These are phyloP conservation scores for Erythrophleum ivorense DNA, from an alignment of 331 rosid species.

Conservation along the genomic window DNA sequence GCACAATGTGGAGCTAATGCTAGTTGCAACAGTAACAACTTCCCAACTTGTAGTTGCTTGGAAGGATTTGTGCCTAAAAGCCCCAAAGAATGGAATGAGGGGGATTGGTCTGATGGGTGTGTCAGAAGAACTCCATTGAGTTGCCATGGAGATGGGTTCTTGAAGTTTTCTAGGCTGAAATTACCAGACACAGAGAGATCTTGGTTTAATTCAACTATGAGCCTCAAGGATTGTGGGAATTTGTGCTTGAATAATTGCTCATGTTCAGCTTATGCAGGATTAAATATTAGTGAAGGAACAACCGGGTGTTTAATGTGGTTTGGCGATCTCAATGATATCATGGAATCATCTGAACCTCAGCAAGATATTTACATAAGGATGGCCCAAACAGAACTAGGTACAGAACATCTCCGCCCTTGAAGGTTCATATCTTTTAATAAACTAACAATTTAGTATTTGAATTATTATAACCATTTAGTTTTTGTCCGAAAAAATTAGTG, in stretches of 20 bases:
- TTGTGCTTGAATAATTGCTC: conserved; percentile 40
- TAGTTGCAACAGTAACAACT: neutral
- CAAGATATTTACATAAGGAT: conserved; percentile 51
- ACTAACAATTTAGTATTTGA: too few relatives aligned
- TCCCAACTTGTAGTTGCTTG: conserved; percentile 36
- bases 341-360: conserved; percentile 13
- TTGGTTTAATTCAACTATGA: conserved; percentile 28
- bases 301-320: conserved; percentile 38
- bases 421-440: too few relatives aligned
- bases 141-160: conserved; percentile 44
- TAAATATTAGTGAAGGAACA: conserved; percentile 31
- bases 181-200: conserved; percentile 36
- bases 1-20: conserved; percentile 38
- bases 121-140: conserved; percentile 34
- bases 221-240: conserved; percentile 37
- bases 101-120: conserved; percentile 35
- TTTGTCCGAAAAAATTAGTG: too few relatives aligned
- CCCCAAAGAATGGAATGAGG: conserved; percentile 9
- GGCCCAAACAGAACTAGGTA: conserved; percentile 46
- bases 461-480: too few relatives aligned
- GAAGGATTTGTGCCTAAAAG: conserved; percentile 37
- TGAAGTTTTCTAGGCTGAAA: conserved; percentile 25
- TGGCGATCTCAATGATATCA: conserved; percentile 26
- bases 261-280: conserved; percentile 33
- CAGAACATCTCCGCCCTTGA: neutral